Conservation (phyloP, 192 early-diverging fungal genomes). For the Dissophora globulifera region DNA sequence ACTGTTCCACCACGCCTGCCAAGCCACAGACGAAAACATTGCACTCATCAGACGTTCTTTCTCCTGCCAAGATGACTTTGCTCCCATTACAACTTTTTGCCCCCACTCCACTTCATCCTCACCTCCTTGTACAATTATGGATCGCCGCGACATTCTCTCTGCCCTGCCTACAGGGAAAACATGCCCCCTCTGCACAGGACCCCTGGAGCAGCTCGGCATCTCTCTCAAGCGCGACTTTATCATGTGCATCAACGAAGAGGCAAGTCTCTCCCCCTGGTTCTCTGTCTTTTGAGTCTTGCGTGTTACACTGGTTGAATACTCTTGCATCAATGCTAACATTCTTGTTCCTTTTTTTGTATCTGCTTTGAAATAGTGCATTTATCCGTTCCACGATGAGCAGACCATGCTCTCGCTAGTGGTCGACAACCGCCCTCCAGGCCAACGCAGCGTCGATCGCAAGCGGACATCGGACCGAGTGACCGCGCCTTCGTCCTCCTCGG, state of each 20-base stretch:
- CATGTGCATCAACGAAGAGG: conserved; percentile 35
- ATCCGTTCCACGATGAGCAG: conserved; percentile 25
- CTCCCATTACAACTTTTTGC: no score
- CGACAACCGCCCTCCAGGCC: conserved; percentile 1
- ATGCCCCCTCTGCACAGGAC: conserved; percentile 17
- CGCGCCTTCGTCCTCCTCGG: no score
- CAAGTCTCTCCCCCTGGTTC: neutral
- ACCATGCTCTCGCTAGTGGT: neutral
- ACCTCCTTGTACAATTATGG: no score
- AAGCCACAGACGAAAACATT: conserved; percentile 19
- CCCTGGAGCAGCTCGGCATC: conserved; percentile 8
- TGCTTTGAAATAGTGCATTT: conserved; percentile 28
- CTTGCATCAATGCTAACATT: no score
- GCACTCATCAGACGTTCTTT: neutral
- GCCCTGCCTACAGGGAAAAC: no score
- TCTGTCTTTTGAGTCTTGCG: neutral
- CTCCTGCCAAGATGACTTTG: no score
- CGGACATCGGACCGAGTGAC: neutral
- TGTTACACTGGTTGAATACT: neutral
- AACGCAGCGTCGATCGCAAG: conserved; percentile 2
- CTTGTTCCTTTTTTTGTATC: no score
- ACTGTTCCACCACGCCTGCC: no score
- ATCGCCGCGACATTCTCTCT: no score
- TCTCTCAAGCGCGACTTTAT: conserved; percentile 20
- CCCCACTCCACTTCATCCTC: no score